Conservation (phyloP, 495 filamentous ascomycete genomes). For the Penicillium chermesinum region DNA sequence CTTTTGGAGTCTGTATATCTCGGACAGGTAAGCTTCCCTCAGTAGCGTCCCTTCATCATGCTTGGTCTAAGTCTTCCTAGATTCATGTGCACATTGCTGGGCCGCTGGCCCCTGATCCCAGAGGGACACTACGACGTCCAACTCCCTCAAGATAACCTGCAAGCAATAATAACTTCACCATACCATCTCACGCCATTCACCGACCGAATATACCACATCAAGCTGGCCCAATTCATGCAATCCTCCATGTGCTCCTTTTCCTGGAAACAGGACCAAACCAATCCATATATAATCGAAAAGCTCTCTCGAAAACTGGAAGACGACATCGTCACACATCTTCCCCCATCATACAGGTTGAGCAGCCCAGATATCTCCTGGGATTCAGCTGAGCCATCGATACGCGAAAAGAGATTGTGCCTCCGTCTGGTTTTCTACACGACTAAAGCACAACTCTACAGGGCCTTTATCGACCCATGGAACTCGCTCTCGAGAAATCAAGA, state of each 20-base stretch:
- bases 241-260: conserved; percentile 3
- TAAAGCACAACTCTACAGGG: background rate
- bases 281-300: background rate
- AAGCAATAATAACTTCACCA: background rate
- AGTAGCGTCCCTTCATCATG: background rate
- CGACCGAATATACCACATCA: conserved; percentile 7
- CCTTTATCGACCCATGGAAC: background rate
- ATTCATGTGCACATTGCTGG: conserved; percentile 6
- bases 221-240: background rate
- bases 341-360: background rate
- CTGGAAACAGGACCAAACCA: conserved; percentile 2
- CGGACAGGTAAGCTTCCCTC: conserved; percentile 2
- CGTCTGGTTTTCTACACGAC: background rate
- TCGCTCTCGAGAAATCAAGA: background rate
- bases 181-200: conserved; percentile 6
- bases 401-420: background rate
- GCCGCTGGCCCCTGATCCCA: conserved; percentile 7
- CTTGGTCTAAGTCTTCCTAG: background rate
- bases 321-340: conserved; percentile 1
- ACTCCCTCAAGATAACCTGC: conserved; percentile 3
- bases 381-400: background rate
- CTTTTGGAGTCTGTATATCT: conserved; percentile 5
- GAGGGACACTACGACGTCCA: conserved; percentile 5
- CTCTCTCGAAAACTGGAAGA: conserved; percentile 3
- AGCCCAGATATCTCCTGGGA: conserved; percentile 4